Conservation (phyloP, 257 asterid species). For the Mitragyna speciosa region DNA sequence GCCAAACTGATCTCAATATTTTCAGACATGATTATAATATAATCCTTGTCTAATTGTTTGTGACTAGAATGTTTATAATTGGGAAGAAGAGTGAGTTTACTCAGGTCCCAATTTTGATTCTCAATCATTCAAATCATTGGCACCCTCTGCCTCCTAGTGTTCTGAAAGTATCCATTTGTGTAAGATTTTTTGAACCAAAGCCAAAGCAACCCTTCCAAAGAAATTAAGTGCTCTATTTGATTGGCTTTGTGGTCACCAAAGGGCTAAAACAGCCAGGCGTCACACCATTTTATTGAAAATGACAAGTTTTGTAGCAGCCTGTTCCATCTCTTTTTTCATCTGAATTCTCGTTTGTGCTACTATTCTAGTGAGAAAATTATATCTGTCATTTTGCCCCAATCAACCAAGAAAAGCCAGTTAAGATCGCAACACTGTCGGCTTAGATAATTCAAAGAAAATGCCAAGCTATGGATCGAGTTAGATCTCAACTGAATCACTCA, state of each 20-base stretch:
- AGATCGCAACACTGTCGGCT: not conserved
- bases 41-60: conserved; percentile 20
- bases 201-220: conserved; percentile 22
- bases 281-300: conserved; percentile 1
- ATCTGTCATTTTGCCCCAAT: not conserved
- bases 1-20: conserved; percentile 19
- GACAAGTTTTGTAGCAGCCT: not conserved
- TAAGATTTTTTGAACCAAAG: conserved; percentile 13
- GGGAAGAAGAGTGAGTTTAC: too few species aligned
- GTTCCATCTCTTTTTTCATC: not conserved
- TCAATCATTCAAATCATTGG: conserved; percentile 40
- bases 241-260: conserved; percentile 20
- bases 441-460: not conserved
- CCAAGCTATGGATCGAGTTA: not conserved
- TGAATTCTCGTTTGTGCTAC: not conserved
- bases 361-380: not conserved
- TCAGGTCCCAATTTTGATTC: too few species aligned
- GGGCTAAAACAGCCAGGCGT: conserved; percentile 8
- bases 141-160: conserved; percentile 25
- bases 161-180: conserved; percentile 15
- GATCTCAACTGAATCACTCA: conserved; percentile 2
- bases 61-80: conserved; percentile 23
- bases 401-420: not conserved
- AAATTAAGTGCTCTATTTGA: conserved; percentile 26
- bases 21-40: conserved; percentile 43